Evolutionary conservation across 805 yeast genomes (phyloP), one percentile per base, ranked within the genome.

Genomic region (Wickerhamiella kurtzmanii): DNA sequence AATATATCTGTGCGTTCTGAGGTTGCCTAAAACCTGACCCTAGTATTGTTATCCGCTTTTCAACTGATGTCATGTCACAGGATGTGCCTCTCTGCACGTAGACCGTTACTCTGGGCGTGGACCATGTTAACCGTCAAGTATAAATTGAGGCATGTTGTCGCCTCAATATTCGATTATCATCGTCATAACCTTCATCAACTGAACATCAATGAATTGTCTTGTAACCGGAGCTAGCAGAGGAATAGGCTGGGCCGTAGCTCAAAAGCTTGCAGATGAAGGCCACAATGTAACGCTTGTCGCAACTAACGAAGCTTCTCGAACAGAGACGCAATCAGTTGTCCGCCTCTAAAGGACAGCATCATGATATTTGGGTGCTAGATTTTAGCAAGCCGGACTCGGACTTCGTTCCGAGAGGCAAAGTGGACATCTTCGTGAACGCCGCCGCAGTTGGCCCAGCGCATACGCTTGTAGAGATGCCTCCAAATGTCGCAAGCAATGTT

Each of bases 151-250:
- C 9, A 11, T 25, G n/a, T 25, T 25, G 32, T 6, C 6, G 32
- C 32, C 32, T 6, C 32, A 11, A 6, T 25, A 6, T n/a, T n/a
- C n/a, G n/a, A n/a, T n/a, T n/a, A 25, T 6, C 6, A 11, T 25
- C 32, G 32, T 25, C 11, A 11, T 25, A 25, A 25, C 11, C 32
- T 6, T 6, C 32, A 6, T 6, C 6, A 25, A 25, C 32, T 11
- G 11, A 25, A 25, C 32, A 25, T 6, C 32, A 25, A 25, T 51
- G 55, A 48, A 50, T 28, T 50, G 54, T 32, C 37, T 57, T n/a
- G 55, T 80, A 2, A 80, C 86, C 0, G 92, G 92, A 1, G 87
- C 80, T 0, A 77, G 87, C 0, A 64, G 72, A 41, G 89, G 92
- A 0, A 64, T 82, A 11, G 92, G 92, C 0, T 62, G 67, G 2